These are phyloP conservation scores for Escallonia herrerae DNA, from an alignment of 129 eudicot species.

Conservation along the genomic window DNA sequence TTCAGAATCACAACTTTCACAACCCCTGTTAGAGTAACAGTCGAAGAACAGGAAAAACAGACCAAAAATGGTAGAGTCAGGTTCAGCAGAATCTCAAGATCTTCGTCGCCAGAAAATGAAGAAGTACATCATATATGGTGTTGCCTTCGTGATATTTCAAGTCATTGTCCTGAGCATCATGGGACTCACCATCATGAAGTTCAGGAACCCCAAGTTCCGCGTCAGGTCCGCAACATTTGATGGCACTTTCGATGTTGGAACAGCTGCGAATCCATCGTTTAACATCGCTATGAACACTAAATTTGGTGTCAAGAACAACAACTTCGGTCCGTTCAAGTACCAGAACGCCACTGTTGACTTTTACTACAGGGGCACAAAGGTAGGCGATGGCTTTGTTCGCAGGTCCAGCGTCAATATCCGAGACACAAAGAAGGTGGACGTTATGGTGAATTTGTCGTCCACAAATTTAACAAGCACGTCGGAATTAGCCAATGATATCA, in stretches of 20 bases:
- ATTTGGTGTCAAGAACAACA: conserved; percentile 20
- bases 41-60: too few relatives aligned
- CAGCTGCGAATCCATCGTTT: conserved; percentile 7
- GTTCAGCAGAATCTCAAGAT: neutral
- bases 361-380: conserved; percentile 12
- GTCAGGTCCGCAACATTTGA: conserved; percentile 8
- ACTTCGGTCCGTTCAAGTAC: conserved; percentile 30
- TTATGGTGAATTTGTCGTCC: conserved; percentile 8
- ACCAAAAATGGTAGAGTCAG: too few relatives aligned
- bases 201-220: conserved; percentile 22
- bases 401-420: conserved; percentile 11
- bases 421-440: conserved; percentile 17
- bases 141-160: conserved; percentile 18
- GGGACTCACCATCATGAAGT: conserved; percentile 14
- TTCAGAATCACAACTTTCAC: too few relatives aligned
- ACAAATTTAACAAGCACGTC: neutral
- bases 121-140: conserved; percentile 16
- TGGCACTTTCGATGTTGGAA: neutral
- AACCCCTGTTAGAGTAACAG: too few relatives aligned
- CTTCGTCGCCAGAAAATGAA: conserved; percentile 12
- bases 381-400: conserved; percentile 14
- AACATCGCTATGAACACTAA: conserved; percentile 10
- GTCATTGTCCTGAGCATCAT: conserved; percentile 18
- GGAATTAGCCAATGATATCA: conserved; percentile 3
- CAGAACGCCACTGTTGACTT: conserved; percentile 9